A percentile compares a stretch with the other conserved stretches of the same genome.
Evolutionary conservation across 140 eudicot species (phyloP).

Genomic region (Erigeron philadelphicus): DNA sequence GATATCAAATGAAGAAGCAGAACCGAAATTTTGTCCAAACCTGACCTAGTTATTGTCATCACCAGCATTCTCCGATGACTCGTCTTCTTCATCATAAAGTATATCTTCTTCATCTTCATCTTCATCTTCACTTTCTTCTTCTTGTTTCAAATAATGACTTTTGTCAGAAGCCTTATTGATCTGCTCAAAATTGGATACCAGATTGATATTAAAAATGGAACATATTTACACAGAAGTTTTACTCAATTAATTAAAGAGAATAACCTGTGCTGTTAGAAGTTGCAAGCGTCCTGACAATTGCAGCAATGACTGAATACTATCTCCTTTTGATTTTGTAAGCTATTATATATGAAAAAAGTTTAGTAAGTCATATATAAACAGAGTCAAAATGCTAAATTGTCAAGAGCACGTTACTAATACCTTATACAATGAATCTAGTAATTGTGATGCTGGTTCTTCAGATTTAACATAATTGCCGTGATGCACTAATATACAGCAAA

Average conservation of each 20-base stretch:
- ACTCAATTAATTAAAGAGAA: slow-evolving; percentile 1
- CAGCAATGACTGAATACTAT: slow-evolving; percentile 39
- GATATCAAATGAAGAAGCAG: slow-evolving; percentile 13
- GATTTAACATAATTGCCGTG: slow-evolving; percentile 51
- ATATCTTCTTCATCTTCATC: slow-evolving; percentile 46
- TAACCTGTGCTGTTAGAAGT: slow-evolving; percentile 76
- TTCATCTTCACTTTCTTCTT: slow-evolving; percentile 53
- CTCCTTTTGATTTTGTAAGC: slow-evolving; percentile 65
- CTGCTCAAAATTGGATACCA: slow-evolving; percentile 35
- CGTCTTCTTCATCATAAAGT: slow-evolving; percentile 38
- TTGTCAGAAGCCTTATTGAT: slow-evolving; percentile 60
- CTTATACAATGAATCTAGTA: slow-evolving; percentile 66
- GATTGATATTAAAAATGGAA: slow-evolving; percentile 14
- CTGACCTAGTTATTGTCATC: slow-evolving; percentile 35
- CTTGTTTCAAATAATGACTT: slow-evolving; percentile 32
- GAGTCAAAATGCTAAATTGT: background rate
- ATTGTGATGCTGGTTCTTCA: slow-evolving; percentile 52
- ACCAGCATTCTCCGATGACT: slow-evolving; percentile 31
- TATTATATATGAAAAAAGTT: slow-evolving; percentile 19
- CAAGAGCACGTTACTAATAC: slow-evolving; percentile 29
- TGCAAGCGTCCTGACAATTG: slow-evolving; percentile 82
- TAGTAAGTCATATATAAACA: background rate
- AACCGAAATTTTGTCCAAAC: slow-evolving; percentile 21
- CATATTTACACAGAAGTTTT: background rate
- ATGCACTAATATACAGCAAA: slow-evolving; percentile 55